Conservation (phyloP, 139 green algal genomes). For the Picochlorum sp. region DNA sequence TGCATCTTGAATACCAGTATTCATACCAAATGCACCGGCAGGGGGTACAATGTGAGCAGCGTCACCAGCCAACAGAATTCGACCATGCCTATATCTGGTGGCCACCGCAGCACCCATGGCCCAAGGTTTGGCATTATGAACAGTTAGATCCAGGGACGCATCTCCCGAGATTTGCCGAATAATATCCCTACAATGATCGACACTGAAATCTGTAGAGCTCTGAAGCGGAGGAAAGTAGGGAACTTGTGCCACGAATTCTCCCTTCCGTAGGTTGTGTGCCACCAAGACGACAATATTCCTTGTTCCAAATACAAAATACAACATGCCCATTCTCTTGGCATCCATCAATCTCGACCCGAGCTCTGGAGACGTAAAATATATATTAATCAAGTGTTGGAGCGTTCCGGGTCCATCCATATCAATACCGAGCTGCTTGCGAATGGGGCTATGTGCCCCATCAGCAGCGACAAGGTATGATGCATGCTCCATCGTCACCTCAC, state of each 20-base stretch:
- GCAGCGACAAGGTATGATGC: conserved; percentile 46
- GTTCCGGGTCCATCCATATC: conserved; percentile 36
- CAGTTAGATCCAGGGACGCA: conserved; percentile 14
- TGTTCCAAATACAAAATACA: conserved; percentile 93
- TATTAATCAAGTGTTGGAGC: conserved; percentile 82
- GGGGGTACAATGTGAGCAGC: conserved; percentile 84
- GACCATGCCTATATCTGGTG: conserved; percentile 35
- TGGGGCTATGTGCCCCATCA: conserved; percentile 57
- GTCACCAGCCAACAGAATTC: conserved; percentile 79
- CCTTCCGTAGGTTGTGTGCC: conserved; percentile 69
- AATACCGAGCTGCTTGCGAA: conserved; percentile 43
- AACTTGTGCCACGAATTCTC: conserved; percentile 94
- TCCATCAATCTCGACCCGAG: conserved; percentile 21
- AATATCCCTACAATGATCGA: conserved; percentile 29
- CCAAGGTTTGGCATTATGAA: conserved; percentile 50
- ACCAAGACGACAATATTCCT: conserved; percentile 77
- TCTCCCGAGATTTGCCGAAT: conserved; percentile 37
- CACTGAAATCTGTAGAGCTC: conserved; percentile 57
- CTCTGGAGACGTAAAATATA: conserved; percentile 65
- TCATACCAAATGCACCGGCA: conserved; percentile 92
- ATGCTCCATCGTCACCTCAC: conserved; percentile 5
- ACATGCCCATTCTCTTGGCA: conserved; percentile 62
- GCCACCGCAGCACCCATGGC: conserved; percentile 78
- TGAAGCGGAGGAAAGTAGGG: conserved; percentile 86
- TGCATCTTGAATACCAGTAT: conserved; percentile 83